These are phyloP conservation scores for Acer yangbiense DNA, from an alignment of 345 rosid species.

Conservation along the genomic window DNA sequence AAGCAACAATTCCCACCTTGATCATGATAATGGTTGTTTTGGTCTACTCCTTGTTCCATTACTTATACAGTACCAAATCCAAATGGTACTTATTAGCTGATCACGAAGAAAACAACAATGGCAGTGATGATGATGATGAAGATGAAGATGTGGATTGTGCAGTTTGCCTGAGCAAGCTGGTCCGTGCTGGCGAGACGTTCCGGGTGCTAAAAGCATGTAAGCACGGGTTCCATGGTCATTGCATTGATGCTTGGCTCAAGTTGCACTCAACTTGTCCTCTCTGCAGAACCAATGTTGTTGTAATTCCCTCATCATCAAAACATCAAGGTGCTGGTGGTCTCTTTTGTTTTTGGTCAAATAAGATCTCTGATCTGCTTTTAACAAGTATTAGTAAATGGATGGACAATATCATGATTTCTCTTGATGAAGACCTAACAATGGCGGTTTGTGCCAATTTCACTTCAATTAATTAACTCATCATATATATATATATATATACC, in stretches of 20 bases:
- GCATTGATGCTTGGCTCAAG: conserved; percentile 34
- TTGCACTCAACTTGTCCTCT: conserved; percentile 24
- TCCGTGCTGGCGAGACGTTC: conserved; percentile 5
- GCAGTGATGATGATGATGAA: not conserved
- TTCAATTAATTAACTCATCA: not conserved
- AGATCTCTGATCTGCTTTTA: not conserved
- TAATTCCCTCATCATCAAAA: not conserved
- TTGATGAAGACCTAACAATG: conserved; percentile 21
- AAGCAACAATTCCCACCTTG: not conserved
- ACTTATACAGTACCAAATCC: not conserved
- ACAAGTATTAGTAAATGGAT: conserved; percentile 17
- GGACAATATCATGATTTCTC: conserved; percentile 15
- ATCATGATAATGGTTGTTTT: too few relatives aligned
- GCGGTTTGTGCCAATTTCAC: conserved; percentile 24
- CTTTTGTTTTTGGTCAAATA: not conserved
- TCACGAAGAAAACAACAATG: not conserved
- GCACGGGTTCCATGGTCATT: conserved; percentile 32
- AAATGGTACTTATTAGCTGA: not conserved
- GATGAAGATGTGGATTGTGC: conserved; percentile 6
- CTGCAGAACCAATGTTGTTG: conserved; percentile 24
- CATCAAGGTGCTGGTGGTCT: not conserved
- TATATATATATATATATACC: too few relatives aligned
- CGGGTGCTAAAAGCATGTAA: conserved; percentile 22
- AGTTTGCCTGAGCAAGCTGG: conserved; percentile 27
- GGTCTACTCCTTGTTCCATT: not conserved